Base-by-base conservation (phyloP, 305 asterid species). In the Rubia balearica region DNA sequence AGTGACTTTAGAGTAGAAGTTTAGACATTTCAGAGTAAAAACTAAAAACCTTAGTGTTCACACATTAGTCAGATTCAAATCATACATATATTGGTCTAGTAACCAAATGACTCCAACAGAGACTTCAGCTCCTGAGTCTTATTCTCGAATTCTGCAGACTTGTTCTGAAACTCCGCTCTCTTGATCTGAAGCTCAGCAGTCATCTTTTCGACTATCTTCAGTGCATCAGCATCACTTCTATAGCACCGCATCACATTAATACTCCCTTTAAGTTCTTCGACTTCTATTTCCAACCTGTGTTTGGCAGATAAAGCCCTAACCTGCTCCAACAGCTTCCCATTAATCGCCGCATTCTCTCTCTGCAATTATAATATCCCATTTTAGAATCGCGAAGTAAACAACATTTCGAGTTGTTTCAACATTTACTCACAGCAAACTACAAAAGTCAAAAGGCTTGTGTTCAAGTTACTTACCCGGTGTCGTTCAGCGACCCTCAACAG, bases 271-370 rank as follows among this genome's bases (percentile, higher is more conserved):
- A 91, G 81, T 46, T 85, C 95, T 72, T 75, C 86, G 72, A 86
- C 85, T 73, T 88, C 92, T 91, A 91, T 83, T 81, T 91, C 97
- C 79, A 91, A 63, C 68, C 86, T 86, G 77, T 89, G 97, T 76
- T 85, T 88, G 74, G 88, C 91, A 74, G 81, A 89, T 12, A 91
- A 69, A 64, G 85, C 89, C 73, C 88, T 85, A 76, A 85, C 92
- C 27, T 85, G 78, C 73, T 90, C 92, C n/a, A 84, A 82, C 61
- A 87, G 74, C 82, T 83, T 88, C 72, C 76, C 77, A 19, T 88
- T 73, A 67, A 94, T 90, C 45, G 73, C 92, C 79, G 83, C 89
- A 78, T 88, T 89, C 79, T 91, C 94, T 75, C 92, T 87, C 98
- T 46, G 51, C 51, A 46, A 12, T 46, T 46, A 10, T 9, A 11